phyloP scores from a whole-genome alignment of 2,329 filamentous ascomycete species.

The Xylaria hypoxylon region DNA sequence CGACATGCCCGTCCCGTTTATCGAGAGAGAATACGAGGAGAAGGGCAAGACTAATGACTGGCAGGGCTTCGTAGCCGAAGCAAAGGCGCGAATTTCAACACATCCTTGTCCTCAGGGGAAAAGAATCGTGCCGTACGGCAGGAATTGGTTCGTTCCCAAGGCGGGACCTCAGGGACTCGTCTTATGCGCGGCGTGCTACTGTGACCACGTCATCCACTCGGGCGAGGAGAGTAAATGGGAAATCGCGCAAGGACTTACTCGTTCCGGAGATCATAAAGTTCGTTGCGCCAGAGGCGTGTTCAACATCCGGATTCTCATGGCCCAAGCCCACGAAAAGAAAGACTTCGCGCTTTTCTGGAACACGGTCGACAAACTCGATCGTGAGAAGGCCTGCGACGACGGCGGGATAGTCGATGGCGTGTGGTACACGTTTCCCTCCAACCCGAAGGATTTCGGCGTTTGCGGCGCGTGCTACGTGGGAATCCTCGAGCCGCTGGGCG shows the following conservation, averaged over 20 bases:
- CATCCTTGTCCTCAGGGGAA: slow-evolving; percentile 47
- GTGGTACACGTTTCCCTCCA: slow-evolving; percentile 53
- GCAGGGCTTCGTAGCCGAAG: slow-evolving; percentile 50
- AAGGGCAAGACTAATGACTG: slow-evolving; percentile 48
- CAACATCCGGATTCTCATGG: slow-evolving; percentile 50
- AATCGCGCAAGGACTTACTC: slow-evolving; percentile 37
- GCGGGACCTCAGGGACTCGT: slow-evolving; percentile 45
- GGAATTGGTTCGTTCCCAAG: slow-evolving; percentile 24
- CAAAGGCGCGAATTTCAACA: slow-evolving; percentile 46
- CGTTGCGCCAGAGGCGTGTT: slow-evolving; percentile 50
- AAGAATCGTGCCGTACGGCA: background rate
- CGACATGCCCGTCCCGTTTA: slow-evolving; percentile 50
- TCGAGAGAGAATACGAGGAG: slow-evolving; percentile 49
- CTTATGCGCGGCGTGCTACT: slow-evolving; percentile 54
- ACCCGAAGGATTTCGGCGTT: slow-evolving; percentile 52
- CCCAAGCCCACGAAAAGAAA: slow-evolving; percentile 47
- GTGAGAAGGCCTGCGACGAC: slow-evolving; percentile 49
- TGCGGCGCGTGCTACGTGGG: slow-evolving; percentile 53
- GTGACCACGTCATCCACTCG: slow-evolving; percentile 52
- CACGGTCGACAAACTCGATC: slow-evolving; percentile 45
- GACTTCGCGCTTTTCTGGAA: slow-evolving; percentile 53
- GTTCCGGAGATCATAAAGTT: slow-evolving; percentile 24
- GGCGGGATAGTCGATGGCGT: slow-evolving; percentile 47
- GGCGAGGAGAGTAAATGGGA: slow-evolving; percentile 47
- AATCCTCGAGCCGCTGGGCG: slow-evolving; percentile 49